Conservation (phyloP, 805 yeast genomes). For the Hanseniaspora taiwanica region DNA sequence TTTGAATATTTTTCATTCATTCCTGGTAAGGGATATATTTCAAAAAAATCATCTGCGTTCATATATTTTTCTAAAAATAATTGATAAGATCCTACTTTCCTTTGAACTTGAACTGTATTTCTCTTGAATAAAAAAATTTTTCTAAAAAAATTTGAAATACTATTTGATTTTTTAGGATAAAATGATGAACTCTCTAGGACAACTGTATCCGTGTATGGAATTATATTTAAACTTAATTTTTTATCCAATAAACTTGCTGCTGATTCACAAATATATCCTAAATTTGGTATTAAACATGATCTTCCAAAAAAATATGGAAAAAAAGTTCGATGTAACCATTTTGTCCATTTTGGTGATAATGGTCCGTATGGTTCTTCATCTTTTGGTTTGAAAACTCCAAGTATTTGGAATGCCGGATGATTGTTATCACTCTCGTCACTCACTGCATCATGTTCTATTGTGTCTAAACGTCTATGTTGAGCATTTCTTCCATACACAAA, state of each 20-base stretch:
- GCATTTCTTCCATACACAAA: conserved; percentile 32
- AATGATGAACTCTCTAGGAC: conserved; percentile 34
- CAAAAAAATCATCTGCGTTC: conserved; percentile 49
- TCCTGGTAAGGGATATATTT: conserved; percentile 42
- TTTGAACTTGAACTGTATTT: conserved; percentile 4
- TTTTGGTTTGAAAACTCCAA: conserved; percentile 63
- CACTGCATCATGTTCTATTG: conserved; percentile 64
- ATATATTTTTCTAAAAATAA: conserved; percentile 43
- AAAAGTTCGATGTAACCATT: conserved; percentile 62
- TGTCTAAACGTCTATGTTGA: conserved; percentile 15
- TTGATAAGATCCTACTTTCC: conserved; percentile 57
- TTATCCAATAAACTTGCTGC: conserved; percentile 58
- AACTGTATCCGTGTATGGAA: conserved; percentile 53
- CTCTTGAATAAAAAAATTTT: neutral
- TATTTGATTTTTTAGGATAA: conserved; percentile 4
- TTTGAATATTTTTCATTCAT: conserved; percentile 9
- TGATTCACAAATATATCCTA: conserved; percentile 59
- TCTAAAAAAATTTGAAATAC: neutral
- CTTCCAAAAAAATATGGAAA: conserved; percentile 72
- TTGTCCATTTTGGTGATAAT: conserved; percentile 64
- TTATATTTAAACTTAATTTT: conserved; percentile 43
- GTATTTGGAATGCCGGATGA: conserved; percentile 16
- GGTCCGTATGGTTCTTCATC: conserved; percentile 78
- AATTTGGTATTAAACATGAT: conserved; percentile 57
- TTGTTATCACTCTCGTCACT: conserved; percentile 40